phyloP scores from a whole-genome alignment of 768 basidiomycete species.

The Mycena sanguinolenta region DNA sequence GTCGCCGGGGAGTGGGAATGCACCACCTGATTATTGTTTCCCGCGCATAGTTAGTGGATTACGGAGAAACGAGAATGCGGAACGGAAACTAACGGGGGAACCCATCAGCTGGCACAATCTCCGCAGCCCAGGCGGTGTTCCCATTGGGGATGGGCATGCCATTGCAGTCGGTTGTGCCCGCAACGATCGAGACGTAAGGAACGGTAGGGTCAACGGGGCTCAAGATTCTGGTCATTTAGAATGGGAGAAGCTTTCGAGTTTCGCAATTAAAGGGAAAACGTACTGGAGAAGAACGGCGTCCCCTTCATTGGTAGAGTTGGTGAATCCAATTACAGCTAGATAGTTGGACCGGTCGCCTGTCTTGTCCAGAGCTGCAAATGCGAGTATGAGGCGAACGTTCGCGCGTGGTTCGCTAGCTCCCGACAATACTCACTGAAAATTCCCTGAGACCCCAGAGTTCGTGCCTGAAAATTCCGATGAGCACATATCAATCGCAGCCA shows the following conservation, averaged over 20 bases:
- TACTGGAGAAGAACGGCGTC: conserved; percentile 26
- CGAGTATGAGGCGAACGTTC: conserved; percentile 10
- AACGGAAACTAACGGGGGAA: conserved; percentile 17
- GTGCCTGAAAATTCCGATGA: conserved; percentile 24
- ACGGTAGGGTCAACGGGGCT: conserved; percentile 21
- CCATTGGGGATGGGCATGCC: too few relatives aligned
- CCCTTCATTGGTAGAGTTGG: conserved; percentile 20
- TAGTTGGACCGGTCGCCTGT: conserved; percentile 20
- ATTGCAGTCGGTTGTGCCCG: conserved; percentile 12
- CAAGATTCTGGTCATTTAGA: conserved; percentile 23
- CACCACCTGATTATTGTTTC: conserved; percentile 22
- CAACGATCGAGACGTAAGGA: conserved; percentile 16
- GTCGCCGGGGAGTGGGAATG: conserved; percentile 12
- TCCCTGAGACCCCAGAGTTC: conserved; percentile 23
- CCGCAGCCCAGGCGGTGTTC: too few relatives aligned
- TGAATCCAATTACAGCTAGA: conserved; percentile 18
- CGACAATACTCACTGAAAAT: conserved; percentile 23
- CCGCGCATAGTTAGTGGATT: neutral
- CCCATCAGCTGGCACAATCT: conserved; percentile 16
- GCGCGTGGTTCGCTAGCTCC: neutral
- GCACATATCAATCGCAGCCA: neutral
- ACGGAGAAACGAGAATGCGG: neutral
- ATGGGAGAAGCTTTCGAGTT: neutral
- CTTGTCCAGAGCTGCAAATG: conserved; percentile 10
- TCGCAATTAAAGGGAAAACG: conserved; percentile 8